Conservation (phyloP, 768 basidiomycete genomes). For the Trametes cingulata region DNA sequence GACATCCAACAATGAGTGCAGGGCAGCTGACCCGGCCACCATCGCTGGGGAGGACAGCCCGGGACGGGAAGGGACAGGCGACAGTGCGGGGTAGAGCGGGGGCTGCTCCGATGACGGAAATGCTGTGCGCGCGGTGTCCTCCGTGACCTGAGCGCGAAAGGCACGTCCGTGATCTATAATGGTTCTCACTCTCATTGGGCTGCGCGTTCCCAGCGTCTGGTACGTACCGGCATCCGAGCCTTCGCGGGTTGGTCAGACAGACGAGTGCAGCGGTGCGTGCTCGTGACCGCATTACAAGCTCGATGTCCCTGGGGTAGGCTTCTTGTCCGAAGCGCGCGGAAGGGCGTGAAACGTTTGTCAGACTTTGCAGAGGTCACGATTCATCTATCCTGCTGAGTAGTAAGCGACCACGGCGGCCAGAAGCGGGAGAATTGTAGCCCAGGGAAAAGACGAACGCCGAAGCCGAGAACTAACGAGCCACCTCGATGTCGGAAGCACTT, state of each 20-base stretch:
- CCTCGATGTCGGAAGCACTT: too few relatives aligned
- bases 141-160: conserved; percentile 4
- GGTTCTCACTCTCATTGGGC: not conserved
- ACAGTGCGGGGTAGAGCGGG: conserved; percentile 14
- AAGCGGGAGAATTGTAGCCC: too few relatives aligned
- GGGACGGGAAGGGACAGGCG: conserved; percentile 1
- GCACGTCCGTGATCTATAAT: not conserved
- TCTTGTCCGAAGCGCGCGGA: not conserved
- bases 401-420: too few relatives aligned
- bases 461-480: too few relatives aligned
- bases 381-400: too few relatives aligned
- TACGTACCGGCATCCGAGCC: conserved; percentile 4
- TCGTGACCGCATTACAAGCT: conserved; percentile 10
- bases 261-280: not conserved
- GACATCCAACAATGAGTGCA: not conserved
- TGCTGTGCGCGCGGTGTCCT: conserved; percentile 8
- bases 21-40: conserved; percentile 17
- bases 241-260: not conserved
- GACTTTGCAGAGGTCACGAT: not conserved
- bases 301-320: not conserved
- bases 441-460: too few relatives aligned
- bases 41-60: not conserved
- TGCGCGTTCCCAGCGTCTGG: conserved; percentile 5
- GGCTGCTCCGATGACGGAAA: conserved; percentile 1
- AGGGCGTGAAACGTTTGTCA: not conserved